Percentiles rank a stretch among this genome's conserved stretches.
Conservation (phyloP, 2,329 filamentous ascomycete species). For the Colletotrichum sp. region DNA sequence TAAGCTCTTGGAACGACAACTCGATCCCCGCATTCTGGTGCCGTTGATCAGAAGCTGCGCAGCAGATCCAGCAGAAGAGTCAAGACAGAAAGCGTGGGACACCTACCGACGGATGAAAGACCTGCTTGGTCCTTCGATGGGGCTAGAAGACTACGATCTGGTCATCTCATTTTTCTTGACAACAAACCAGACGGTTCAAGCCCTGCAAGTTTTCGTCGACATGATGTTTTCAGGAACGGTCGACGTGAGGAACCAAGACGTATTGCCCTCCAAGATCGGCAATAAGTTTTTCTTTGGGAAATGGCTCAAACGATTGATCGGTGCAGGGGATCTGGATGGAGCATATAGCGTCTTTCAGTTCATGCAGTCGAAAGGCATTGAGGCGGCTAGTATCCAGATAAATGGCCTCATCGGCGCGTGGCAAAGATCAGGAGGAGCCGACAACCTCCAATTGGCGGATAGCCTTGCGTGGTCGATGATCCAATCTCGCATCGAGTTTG, state of each 20-base stretch:
- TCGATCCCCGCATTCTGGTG: constrained; percentile 63
- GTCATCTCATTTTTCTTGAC: constrained; percentile 75
- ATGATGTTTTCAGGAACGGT: constrained; percentile 77
- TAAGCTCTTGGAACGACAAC: constrained; percentile 54
- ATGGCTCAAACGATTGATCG: constrained; percentile 86
- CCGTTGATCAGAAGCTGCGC: constrained; percentile 74
- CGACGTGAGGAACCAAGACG: constrained; percentile 46
- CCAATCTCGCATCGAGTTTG: constrained; percentile 66
- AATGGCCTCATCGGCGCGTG: constrained; percentile 85
- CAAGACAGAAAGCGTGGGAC: constrained; percentile 66
- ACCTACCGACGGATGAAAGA: constrained; percentile 69
- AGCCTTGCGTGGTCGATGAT: constrained; percentile 80
- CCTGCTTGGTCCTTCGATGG: constrained; percentile 64
- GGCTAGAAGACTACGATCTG: constrained; percentile 77
- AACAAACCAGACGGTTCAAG: constrained; percentile 67
- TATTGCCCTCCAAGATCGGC: constrained; percentile 53
- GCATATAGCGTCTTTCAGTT: constrained; percentile 76
- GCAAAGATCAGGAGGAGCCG: constrained; percentile 65
- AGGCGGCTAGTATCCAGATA: constrained; percentile 75
- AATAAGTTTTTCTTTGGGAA: constrained; percentile 88
- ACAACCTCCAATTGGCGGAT: constrained; percentile 67
- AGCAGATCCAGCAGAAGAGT: constrained; percentile 49
- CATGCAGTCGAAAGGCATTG: constrained; percentile 73
- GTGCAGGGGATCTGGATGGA: constrained; percentile 71
- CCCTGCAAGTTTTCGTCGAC: constrained; percentile 81